Evolutionary conservation across 805 yeast genomes (phyloP).

Genomic region (Candida morakotiae): DNA sequence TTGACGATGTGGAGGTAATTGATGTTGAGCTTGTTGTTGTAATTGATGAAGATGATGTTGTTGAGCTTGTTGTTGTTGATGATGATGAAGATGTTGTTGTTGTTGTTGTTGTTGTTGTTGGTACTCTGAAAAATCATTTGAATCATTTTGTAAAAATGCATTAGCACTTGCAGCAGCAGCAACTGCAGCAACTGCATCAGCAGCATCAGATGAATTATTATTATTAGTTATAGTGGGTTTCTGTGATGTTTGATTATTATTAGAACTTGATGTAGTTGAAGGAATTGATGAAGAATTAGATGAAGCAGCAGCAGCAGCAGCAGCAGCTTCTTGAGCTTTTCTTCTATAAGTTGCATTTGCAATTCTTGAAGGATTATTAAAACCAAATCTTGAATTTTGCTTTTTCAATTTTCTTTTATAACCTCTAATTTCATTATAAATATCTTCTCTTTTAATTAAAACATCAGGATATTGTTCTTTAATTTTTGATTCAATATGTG

Average conservation of each 20-base stretch:
- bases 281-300: neutral
- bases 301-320: conserved; percentile 8
- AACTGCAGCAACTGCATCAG: conserved; percentile 10
- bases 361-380: conserved; percentile 7
- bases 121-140: conserved; percentile 12
- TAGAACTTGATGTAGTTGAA: neutral
- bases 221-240: too few relatives aligned
- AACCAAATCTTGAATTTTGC: conserved; percentile 22
- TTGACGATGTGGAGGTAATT: conserved; percentile 20
- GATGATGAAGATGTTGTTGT: conserved; percentile 6
- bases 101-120: conserved; percentile 11
- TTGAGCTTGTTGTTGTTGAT: conserved; percentile 10
- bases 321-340: conserved; percentile 5
- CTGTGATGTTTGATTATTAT: neutral
- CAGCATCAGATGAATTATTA: conserved; percentile 1
- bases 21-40: conserved; percentile 19
- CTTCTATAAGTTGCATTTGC: conserved; percentile 8
- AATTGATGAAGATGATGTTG: conserved; percentile 17
- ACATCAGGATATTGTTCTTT: conserved; percentile 50
- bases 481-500: conserved; percentile 49
- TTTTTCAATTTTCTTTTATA: conserved; percentile 48
- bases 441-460: conserved; percentile 53
- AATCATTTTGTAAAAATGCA: conserved; percentile 20
- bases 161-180: conserved; percentile 17
- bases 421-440: conserved; percentile 54